phyloP scores from a whole-genome alignment of 768 basidiomycete species.

The Xerocomellus dryophilus region DNA sequence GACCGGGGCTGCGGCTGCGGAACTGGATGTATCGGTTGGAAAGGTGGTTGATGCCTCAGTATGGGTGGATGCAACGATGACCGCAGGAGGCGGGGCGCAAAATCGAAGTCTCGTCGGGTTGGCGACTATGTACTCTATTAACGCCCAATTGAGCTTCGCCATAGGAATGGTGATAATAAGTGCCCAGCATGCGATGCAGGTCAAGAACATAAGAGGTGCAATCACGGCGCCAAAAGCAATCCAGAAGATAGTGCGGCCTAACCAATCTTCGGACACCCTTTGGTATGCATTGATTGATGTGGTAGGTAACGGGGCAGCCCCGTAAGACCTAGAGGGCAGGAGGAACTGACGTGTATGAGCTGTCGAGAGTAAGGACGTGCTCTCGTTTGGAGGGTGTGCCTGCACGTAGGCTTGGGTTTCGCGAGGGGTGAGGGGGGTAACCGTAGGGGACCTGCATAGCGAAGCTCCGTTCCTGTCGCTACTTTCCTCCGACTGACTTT shows the following conservation, averaged over 20 bases:
- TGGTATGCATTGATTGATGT: slow-evolving; percentile 19
- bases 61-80: slow-evolving; percentile 42
- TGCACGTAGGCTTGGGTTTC: slow-evolving; percentile 12
- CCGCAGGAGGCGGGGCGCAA: slow-evolving; percentile 77
- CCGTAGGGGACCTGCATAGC: slow-evolving; percentile 43
- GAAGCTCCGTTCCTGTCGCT: slow-evolving; percentile 24
- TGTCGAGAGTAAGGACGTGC: slow-evolving; percentile 43
- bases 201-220: slow-evolving; percentile 83
- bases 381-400: slow-evolving; percentile 38
- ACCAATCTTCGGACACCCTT: slow-evolving; percentile 40
- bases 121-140: slow-evolving; percentile 75
- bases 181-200: slow-evolving; percentile 93
- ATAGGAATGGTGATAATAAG: slow-evolving; percentile 94
- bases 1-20: slow-evolving; percentile 29
- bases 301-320: slow-evolving; percentile 46
- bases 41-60: slow-evolving; percentile 20
- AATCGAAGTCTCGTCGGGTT: slow-evolving; percentile 88
- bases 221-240: slow-evolving; percentile 69
- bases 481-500: slow-evolving; percentile 29
- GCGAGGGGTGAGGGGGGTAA: slow-evolving; percentile 39
- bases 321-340: slow-evolving; percentile 63
- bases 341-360: slow-evolving; percentile 33
- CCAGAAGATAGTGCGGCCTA: slow-evolving; percentile 85
- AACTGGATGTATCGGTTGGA: slow-evolving; percentile 1
- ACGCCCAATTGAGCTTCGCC: slow-evolving; percentile 96